Conservation (phyloP, 2,329 filamentous ascomycete genomes). For the Nannizziopsis arthrosporioides region DNA sequence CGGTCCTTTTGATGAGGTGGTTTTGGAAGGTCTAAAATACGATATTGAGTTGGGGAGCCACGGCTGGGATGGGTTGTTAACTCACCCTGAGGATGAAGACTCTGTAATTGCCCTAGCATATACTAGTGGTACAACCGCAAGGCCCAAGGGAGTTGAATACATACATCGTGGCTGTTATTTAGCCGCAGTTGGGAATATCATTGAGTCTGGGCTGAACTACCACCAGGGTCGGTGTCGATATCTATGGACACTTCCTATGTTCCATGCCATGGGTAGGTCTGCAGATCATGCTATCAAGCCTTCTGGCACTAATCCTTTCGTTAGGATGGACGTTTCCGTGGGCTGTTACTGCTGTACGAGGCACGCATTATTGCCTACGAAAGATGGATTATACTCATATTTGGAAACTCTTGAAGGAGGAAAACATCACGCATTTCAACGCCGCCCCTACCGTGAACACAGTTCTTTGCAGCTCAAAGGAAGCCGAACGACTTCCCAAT, state of each 20-base stretch:
- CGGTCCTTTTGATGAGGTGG: constrained; percentile 71
- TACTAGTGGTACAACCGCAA: constrained; percentile 83
- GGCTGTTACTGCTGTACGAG: constrained; percentile 82
- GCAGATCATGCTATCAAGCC: not conserved
- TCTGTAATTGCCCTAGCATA: constrained; percentile 78
- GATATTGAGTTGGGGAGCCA: constrained; percentile 54
- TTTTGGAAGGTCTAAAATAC: constrained; percentile 65
- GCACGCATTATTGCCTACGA: constrained; percentile 87
- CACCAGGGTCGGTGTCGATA: constrained; percentile 61
- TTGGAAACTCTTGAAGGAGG: constrained; percentile 75
- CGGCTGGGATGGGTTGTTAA: constrained; percentile 67
- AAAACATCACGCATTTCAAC: constrained; percentile 87
- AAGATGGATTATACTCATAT: constrained; percentile 93
- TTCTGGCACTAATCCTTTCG: not conserved
- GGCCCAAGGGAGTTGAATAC: constrained; percentile 85
- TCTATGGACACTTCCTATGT: constrained; percentile 89
- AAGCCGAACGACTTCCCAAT: constrained; percentile 57
- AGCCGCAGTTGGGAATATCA: constrained; percentile 69
- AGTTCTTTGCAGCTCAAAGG: constrained; percentile 66
- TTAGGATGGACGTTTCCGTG: constrained; percentile 73
- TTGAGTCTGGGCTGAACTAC: constrained; percentile 76
- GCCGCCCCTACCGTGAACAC: constrained; percentile 96
- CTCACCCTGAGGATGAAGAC: constrained; percentile 63
- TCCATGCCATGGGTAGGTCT: constrained; percentile 47
- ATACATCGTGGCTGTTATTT: constrained; percentile 83